Evolutionary conservation across 805 yeast genomes (phyloP), one percentile per base, ranked within the genome.

Genomic region (Metschnikowia henanensis): DNA sequence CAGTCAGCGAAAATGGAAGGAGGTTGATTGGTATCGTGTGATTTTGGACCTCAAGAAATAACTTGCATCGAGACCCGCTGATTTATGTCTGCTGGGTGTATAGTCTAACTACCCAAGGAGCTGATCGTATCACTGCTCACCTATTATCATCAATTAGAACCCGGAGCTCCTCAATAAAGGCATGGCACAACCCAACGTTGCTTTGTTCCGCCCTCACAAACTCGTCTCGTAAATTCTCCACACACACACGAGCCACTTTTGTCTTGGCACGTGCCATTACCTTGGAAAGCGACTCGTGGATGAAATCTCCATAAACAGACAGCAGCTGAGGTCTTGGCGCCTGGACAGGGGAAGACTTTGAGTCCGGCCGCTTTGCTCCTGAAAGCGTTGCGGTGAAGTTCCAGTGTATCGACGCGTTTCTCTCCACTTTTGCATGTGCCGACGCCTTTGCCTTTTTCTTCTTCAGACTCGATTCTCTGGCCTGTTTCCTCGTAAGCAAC

Each of bases 121-220:
- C n/a, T 9, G 25, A 9, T 22, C 25, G 25, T 22, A 22, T 22
- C 25, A 7, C 25, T 22, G 25, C 9, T 6, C 25, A 22, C 25
- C 9, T 22, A 22, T 22, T 31, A 22, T 49, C 50, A 17, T 39
- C 49, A 18, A 50, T 35, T 12, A 48, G 43, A 6, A 42, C 50
- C 17, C 40, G 38, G 10, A 84, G 62, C 57, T 85, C 92, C 59
- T 85, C 88, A 7, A 82, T 65, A 7, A 86, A 70, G 0, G 87
- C 88, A 44, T 78, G 82, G 37, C 80, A 65, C 34, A 86, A 68
- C 0, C 94, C 94, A 1, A 86, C 83, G 44, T 78, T 79, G 17
- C 62, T 58, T 18, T 54, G 45, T 53, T 86, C 90, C 25, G 75
- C 71, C 3, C 57, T 59, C 2, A 63, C 57, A 30, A 85, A 62